Base-by-base conservation (phyloP, 2,329 filamentous ascomycete genomes). In the Talaromyces amestolkiae region DNA sequence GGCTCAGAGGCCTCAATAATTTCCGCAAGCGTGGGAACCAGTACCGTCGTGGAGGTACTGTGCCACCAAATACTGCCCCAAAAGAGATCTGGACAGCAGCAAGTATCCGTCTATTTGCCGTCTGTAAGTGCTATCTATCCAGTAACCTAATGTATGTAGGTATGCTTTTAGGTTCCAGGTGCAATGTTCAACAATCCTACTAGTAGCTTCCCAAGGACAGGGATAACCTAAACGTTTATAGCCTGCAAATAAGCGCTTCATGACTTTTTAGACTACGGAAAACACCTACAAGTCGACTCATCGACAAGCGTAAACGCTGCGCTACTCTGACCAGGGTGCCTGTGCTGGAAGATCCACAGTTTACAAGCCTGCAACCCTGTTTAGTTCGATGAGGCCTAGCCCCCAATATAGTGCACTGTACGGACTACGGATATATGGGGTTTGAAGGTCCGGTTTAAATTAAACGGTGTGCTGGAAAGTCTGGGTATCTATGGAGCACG, bases 361-460 rank as follows among this genome's bases (percentile, higher is more conserved):
- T 47, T 54, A 33, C 27, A 54, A 54, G 27, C 51, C 51, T 54
- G 51, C 17, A 35, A 35, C n/a, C 27, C 37, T 41, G 45, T 35
- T 45, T 61, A 61, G 58, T 61, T 37, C 58, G 31, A 61, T 24
- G 31, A 27, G 35, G 60, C 35, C 60, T 54, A 54, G 60, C 60
- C 60, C 60, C 60, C 60, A 62, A 62, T 33, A 15, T 31, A 39
- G 8, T 54, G 51, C 10, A 35, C 24, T 51, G 13, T 31, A 43
- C 37, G 37, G 13, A 39, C 37, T 39, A 24, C 47, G 24, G 27
- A 15, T 37, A 11, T 8, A 54, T 33, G 27, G 45, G 24, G 3
- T 11, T 33, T 33, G 27, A n/a, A 54, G 51, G 31, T 22, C 10
- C 8, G 31, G 7, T 54, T 19, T 35, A 47, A 27, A 56, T 22